These are phyloP conservation scores for Fraxinus latifolia DNA, from an alignment of 305 asterid genomes.

Conservation along the genomic window DNA sequence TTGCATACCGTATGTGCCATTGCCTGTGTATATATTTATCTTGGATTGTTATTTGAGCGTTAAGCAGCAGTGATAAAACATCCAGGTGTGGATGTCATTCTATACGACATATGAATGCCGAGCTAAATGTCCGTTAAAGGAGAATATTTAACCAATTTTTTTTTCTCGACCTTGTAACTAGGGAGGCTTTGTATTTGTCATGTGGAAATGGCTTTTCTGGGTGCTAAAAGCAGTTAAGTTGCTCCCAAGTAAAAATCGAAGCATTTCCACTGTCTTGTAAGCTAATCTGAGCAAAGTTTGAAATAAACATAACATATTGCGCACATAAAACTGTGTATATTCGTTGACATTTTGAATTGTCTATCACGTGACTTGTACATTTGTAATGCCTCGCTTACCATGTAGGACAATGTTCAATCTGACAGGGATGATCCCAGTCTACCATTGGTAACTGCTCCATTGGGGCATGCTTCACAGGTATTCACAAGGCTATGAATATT, in stretches of 20 bases:
- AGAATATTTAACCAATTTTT: not conserved
- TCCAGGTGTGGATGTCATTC: not conserved
- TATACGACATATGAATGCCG: not conserved
- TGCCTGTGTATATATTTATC: not conserved
- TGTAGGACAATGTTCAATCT: conserved; percentile 74
- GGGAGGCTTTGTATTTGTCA: not conserved
- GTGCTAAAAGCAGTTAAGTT: not conserved
- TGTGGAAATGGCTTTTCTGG: not conserved
- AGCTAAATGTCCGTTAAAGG: not conserved
- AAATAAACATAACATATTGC: not conserved
- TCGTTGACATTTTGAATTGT: not conserved
- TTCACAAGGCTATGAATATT: not conserved
- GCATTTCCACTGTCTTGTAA: not conserved
- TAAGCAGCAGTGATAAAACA: not conserved
- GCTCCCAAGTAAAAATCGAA: not conserved
- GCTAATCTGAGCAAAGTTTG: not conserved
- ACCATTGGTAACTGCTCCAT: conserved; percentile 92
- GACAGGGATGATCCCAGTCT: conserved; percentile 94
- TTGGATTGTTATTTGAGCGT: not conserved
- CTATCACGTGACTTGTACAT: not conserved
- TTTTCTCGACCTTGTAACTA: not conserved
- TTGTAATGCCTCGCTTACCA: conserved; percentile 17
- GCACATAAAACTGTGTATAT: not conserved
- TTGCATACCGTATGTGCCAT: not conserved
- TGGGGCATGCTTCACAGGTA: conserved; percentile 99